A percentile compares a stretch with the other conserved stretches of the same genome.
Evolutionary conservation across 2,329 filamentous ascomycete genomes (phyloP).

Genomic region (Ophiostoma pallidulum): DNA sequence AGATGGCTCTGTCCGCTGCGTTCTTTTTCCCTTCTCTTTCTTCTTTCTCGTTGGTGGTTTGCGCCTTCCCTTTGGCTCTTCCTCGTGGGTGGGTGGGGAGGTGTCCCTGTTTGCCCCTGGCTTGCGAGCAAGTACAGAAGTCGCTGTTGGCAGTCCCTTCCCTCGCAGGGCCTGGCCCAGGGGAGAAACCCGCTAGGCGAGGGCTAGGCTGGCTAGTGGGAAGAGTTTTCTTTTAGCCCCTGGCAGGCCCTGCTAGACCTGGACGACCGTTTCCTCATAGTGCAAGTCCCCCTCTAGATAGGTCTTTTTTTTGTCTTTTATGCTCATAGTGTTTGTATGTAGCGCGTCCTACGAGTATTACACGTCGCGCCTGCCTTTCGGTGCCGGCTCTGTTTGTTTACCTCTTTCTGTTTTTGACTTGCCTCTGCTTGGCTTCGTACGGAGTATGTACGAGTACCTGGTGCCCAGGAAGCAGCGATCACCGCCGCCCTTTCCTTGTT

Average conservation of each 20-base stretch:
- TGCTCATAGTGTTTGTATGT: too few relatives aligned
- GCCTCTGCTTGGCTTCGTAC: too few relatives aligned
- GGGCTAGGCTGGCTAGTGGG: conserved; percentile 6
- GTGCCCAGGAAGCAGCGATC: too few relatives aligned
- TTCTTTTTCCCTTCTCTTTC: too few relatives aligned
- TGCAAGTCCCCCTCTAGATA: too few relatives aligned
- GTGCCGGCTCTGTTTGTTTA: too few relatives aligned
- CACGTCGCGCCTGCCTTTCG: neutral
- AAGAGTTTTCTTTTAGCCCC: conserved; percentile 8
- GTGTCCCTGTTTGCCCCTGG: conserved; percentile 9
- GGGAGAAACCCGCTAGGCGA: conserved; percentile 7
- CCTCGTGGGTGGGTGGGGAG: neutral
- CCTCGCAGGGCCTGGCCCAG: neutral
- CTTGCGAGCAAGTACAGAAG: neutral
- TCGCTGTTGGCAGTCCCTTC: too few relatives aligned
- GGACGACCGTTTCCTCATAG: too few relatives aligned
- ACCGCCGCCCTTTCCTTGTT: neutral
- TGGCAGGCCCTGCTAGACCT: neutral
- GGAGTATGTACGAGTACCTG: too few relatives aligned
- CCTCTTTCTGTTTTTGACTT: neutral
- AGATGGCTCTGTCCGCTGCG: neutral
- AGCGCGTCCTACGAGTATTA: too few relatives aligned
- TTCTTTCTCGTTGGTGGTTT: neutral
- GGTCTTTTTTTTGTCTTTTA: too few relatives aligned
- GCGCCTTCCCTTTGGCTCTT: neutral